phyloP scores from a whole-genome alignment of 176 grass and related monocot species.

The Oryza glaberrima region DNA sequence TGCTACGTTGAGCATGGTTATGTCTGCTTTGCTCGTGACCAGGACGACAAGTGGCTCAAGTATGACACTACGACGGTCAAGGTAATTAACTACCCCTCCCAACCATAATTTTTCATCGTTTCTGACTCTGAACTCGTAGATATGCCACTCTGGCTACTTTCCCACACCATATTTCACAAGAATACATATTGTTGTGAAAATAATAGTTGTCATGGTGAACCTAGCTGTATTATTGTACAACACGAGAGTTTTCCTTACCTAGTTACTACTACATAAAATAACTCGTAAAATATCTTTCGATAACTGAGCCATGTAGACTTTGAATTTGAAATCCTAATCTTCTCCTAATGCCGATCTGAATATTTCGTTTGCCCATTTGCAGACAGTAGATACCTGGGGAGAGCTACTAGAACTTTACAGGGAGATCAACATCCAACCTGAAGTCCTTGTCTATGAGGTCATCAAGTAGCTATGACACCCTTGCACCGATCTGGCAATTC shows the following conservation, averaged over 20 bases:
- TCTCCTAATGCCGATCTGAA: background rate
- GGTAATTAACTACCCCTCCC: background rate
- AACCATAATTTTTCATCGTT: background rate
- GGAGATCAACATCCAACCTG: background rate
- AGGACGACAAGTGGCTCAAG: constrained; percentile 1
- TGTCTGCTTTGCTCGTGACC: background rate
- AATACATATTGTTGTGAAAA: background rate
- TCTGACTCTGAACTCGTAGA: background rate
- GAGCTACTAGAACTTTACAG: background rate
- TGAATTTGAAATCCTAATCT: background rate
- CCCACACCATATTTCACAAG: background rate
- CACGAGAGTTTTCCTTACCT: background rate
- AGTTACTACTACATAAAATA: background rate
- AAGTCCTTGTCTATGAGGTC: background rate
- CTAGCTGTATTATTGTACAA: background rate
- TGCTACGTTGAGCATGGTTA: background rate
- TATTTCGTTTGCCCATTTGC: background rate
- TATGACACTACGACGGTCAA: background rate
- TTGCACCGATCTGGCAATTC: background rate
- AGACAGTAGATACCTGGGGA: background rate
- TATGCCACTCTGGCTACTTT: background rate
- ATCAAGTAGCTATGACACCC: background rate
- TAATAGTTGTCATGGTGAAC: background rate
- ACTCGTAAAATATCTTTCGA: background rate
- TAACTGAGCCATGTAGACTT: background rate